phyloP scores from a whole-genome alignment of 78 protist species.

The Monosiga brevicollis region DNA sequence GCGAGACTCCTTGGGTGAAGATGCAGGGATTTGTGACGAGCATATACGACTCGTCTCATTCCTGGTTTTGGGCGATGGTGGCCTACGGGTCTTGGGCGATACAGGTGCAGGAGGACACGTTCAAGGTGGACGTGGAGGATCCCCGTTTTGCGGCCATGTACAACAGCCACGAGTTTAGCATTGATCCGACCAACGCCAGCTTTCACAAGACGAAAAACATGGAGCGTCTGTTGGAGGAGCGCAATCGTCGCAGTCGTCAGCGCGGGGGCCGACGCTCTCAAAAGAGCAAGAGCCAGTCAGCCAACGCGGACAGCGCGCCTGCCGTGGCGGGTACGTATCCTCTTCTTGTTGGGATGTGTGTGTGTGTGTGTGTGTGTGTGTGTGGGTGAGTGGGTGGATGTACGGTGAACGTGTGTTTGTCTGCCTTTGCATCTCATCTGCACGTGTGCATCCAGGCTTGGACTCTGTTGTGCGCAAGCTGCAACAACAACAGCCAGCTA shows the following conservation, averaged over 20 bases:
- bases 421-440: too few relatives aligned
- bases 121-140: conserved; percentile 32
- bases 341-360: too few relatives aligned
- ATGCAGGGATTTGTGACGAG: too few relatives aligned
- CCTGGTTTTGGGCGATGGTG: too few relatives aligned
- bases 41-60: too few relatives aligned
- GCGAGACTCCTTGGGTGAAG: background rate
- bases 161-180: conserved; percentile 17
- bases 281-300: background rate
- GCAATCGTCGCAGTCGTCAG: conserved; percentile 11
- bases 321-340: background rate
- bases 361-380: too few relatives aligned
- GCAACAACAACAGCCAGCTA: too few relatives aligned
- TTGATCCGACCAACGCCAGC: conserved; percentile 59
- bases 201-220: conserved; percentile 27
- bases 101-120: background rate
- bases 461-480: too few relatives aligned
- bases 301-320: background rate
- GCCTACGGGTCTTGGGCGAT: too few relatives aligned
- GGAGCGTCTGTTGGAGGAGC: conserved; percentile 30
- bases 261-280: conserved; percentile 12
- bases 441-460: too few relatives aligned
- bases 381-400: too few relatives aligned
- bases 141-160: conserved; percentile 23
- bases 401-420: too few relatives aligned